phyloP scores from a whole-genome alignment of 495 filamentous ascomycete genomes.

The Stereocaulon alpinum region DNA sequence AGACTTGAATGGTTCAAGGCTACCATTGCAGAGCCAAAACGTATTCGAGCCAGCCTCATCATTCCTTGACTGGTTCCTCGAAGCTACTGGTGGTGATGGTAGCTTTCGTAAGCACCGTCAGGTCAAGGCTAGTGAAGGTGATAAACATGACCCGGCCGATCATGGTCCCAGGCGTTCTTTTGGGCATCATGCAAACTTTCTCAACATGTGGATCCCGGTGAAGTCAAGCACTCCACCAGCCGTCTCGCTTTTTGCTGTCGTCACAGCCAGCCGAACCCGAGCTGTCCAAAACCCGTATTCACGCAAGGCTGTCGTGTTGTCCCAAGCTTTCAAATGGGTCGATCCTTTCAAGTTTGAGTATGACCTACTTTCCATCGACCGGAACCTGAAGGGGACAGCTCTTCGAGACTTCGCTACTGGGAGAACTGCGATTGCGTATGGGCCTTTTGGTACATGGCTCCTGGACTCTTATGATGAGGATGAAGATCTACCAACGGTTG shows the following conservation, averaged over 20 bases:
- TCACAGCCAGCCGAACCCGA: neutral
- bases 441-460: slow-evolving; percentile 1
- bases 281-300: neutral
- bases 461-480: neutral
- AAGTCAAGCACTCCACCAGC: slow-evolving; percentile 25
- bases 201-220: slow-evolving; percentile 15
- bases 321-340: slow-evolving; percentile 11
- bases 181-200: slow-evolving; percentile 33
- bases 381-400: neutral
- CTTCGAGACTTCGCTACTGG: neutral
- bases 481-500: neutral
- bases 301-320: neutral
- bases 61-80: too few relatives aligned
- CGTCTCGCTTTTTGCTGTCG: slow-evolving; percentile 24
- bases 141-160: neutral
- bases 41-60: too few relatives aligned
- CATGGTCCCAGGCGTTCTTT: neutral
- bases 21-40: too few relatives aligned
- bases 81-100: too few relatives aligned
- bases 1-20: too few relatives aligned
- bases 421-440: neutral
- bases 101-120: neutral
- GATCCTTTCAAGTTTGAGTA: neutral
- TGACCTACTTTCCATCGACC: neutral
- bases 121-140: neutral